Conservation (phyloP, 1,284 basidiomycete species). For the Tilletia caries region DNA sequence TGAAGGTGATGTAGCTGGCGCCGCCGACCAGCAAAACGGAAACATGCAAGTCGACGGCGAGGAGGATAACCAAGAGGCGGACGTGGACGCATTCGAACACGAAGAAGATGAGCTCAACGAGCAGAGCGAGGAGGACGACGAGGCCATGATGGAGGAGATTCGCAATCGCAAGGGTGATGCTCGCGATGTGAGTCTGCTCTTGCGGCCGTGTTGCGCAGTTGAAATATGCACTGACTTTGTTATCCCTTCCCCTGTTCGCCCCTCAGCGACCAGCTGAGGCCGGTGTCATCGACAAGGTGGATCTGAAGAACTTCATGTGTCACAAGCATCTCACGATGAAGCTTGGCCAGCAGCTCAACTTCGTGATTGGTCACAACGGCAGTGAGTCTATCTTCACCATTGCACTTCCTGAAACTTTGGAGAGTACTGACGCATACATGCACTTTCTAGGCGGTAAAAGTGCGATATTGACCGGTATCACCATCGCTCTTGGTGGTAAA, state of each 20-base stretch:
- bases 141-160: constrained; percentile 8
- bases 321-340: constrained; percentile 72
- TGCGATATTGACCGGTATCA: constrained; percentile 87
- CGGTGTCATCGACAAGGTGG: constrained; percentile 80
- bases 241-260: background rate
- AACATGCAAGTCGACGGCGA: background rate
- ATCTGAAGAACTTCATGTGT: constrained; percentile 94
- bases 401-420: background rate
- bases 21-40: background rate
- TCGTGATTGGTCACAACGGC: constrained; percentile 80
- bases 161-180: background rate
- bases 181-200: background rate
- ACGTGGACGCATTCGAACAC: background rate
- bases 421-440: background rate
- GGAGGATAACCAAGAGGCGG: background rate
- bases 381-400: constrained; percentile 25
- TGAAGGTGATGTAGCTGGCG: background rate
- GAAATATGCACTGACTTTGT: background rate
- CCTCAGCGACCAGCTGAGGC: constrained; percentile 62
- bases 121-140: background rate
- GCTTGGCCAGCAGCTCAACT: constrained; percentile 89
- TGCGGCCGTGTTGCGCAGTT: background rate
- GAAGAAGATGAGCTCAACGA: constrained; percentile 10
- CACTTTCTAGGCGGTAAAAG: constrained; percentile 76
- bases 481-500: constrained; percentile 89